Evolutionary conservation across 2,329 filamentous ascomycete species (phyloP), one percentile per base, ranked within the genome.

Genomic region (Neopestalotiopsis sp.): DNA sequence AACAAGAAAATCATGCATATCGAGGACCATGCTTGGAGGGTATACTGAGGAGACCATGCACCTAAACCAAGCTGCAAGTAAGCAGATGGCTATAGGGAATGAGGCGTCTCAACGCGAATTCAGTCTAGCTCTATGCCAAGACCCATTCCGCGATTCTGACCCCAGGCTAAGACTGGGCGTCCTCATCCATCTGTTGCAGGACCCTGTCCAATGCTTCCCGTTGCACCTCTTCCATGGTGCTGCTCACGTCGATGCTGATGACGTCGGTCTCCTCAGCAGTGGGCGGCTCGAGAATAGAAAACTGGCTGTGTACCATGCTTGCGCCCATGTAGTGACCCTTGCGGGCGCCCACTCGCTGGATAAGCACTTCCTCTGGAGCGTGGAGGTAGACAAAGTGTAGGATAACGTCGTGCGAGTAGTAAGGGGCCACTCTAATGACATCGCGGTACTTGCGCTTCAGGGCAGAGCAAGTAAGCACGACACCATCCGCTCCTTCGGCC

Each of bases 361-460:
- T 84, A 38, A 98, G 87, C 10, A 93, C 86, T 68, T 90, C 88
- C 80, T 97, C 92, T 58, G 89, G 84, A 0, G 95, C 94, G 72
- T 91, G 88, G 52, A 99, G 90, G 82, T 95, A 99, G 74, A 99
- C 91, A 79, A 99, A 98, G 82, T 98, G 95, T 65, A 98, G 89
- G 70, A 88, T 85, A n/a, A 95, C 88, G 67, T 88, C 87, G 67
- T 90, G 88, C 72, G 90, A 86, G 79, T 92, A 92, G 83, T 95
- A 94, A 17, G 90, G 90, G 7, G 93, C 93, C 9, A 95, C 90
- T 40, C 93, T 90, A 78, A 96, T 94, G 71, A 95, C 93, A 76
- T 99, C 96, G 74, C 96, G 91, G 85, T 99, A 99, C 83, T 97
- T 98, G 80, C 93, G 93, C 86, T 98, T 98, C 67, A 99, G 88